Percentiles rank a stretch among this genome's conserved stretches.
phyloP scores from a whole-genome alignment of 225 moss, liverwort and hornwort species.

The Polytrichum formosum region DNA sequence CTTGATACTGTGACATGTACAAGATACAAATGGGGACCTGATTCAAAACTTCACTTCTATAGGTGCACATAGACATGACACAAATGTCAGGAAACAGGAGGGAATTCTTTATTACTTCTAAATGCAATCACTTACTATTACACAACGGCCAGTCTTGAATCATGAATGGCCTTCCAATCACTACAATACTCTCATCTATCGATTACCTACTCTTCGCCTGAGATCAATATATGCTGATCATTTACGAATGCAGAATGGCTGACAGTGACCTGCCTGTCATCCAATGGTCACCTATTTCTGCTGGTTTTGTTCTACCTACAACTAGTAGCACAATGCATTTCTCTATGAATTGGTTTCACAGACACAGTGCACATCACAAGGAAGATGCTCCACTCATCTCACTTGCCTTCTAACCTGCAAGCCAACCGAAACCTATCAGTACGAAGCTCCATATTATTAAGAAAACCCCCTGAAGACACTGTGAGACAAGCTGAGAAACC shows the following conservation, averaged over 20 bases:
- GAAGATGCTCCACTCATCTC: conserved; percentile 14
- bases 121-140: no score
- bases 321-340: neutral
- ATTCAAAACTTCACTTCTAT: no score
- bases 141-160: no score
- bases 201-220: neutral
- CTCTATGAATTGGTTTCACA: no score
- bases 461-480: no score
- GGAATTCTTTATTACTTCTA: no score
- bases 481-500: neutral
- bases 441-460: neutral
- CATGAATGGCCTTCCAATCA: no score
- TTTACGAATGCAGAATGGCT: neutral
- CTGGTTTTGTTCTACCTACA: neutral
- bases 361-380: neutral
- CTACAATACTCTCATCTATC: neutral
- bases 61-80: no score
- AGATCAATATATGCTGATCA: neutral
- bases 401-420: conserved; percentile 40
- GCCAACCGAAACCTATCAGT: conserved; percentile 6
- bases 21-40: no score
- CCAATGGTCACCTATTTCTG: neutral
- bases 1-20: no score
- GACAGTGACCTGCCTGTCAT: no score
- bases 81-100: no score